These are phyloP conservation scores for Colletotrichum nymphaeae DNA, from an alignment of 2,329 filamentous ascomycete genomes.

Conservation along the genomic window DNA sequence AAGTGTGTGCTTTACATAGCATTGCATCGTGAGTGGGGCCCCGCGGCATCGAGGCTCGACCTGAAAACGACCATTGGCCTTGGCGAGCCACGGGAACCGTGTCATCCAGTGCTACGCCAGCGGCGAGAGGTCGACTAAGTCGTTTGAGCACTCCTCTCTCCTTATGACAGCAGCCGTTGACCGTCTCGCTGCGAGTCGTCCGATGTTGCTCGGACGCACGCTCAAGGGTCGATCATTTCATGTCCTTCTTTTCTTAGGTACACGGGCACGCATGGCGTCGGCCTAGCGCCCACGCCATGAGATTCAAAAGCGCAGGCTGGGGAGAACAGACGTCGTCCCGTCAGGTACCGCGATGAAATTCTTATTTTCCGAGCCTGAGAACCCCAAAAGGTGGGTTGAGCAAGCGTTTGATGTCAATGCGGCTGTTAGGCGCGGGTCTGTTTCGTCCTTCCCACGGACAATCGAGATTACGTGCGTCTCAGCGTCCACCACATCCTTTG, in stretches of 20 bases:
- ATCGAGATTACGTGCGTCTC: conserved; percentile 24
- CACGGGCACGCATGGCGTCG: conserved; percentile 1
- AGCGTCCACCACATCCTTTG: conserved; percentile 1
- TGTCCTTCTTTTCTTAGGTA: conserved; percentile 27
- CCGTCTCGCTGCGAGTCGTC: background rate
- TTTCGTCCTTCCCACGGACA: conserved; percentile 19
- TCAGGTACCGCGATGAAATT: conserved; percentile 8
- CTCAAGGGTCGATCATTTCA: conserved; percentile 15
- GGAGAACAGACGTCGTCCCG: conserved; percentile 17
- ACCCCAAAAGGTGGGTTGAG: background rate
- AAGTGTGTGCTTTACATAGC: conserved; percentile 19
- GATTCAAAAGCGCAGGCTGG: background rate
- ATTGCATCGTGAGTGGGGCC: conserved; percentile 18
- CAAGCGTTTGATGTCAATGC: conserved; percentile 12
- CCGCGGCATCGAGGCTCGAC: conserved; percentile 10
- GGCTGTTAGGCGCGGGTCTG: background rate
- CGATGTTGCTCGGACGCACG: conserved; percentile 16
- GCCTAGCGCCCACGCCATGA: conserved; percentile 15
- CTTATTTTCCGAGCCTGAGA: background rate
- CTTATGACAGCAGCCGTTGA: conserved; percentile 4
- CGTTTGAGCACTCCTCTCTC: conserved; percentile 15
- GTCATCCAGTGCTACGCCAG: conserved; percentile 22
- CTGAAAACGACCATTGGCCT: conserved; percentile 33
- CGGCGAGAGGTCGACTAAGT: background rate
- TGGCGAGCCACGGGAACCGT: conserved; percentile 13